A percentile compares a stretch with the other conserved stretches of the same genome.
Evolutionary conservation across 371 early-diverging fungal genomes (phyloP).

Genomic region (Saksenaea vasiformis): DNA sequence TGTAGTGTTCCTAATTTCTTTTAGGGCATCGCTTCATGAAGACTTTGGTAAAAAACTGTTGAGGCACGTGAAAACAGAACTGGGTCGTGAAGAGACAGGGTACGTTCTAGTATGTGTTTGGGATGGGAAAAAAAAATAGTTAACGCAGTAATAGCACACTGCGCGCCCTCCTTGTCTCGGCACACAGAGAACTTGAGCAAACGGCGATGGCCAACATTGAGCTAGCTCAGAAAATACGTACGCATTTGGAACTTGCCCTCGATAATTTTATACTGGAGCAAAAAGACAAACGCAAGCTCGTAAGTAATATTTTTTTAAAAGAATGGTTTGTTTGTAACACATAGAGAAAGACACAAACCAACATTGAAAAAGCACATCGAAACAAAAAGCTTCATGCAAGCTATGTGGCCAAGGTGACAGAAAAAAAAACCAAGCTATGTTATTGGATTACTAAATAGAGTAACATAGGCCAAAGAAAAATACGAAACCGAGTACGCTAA

Average conservation of each 20-base stretch:
- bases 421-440: background rate
- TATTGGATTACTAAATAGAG: background rate
- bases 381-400: slow-evolving; percentile 52
- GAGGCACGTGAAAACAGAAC: slow-evolving; percentile 75
- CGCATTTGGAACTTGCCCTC: slow-evolving; percentile 72
- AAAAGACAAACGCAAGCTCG: slow-evolving; percentile 72
- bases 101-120: slow-evolving; percentile 23
- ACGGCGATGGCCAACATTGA: slow-evolving; percentile 78
- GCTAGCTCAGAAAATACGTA: slow-evolving; percentile 76
- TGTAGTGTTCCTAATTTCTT: slow-evolving; percentile 10
- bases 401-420: slow-evolving; percentile 43
- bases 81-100: slow-evolving; percentile 90
- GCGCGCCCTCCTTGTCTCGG: slow-evolving; percentile 64
- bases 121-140: background rate
- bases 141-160: slow-evolving; percentile 52
- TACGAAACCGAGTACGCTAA: slow-evolving; percentile 69
- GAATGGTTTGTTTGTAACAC: background rate
- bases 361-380: slow-evolving; percentile 56
- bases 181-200: slow-evolving; percentile 79
- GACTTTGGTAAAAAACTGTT: slow-evolving; percentile 82
- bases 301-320: slow-evolving; percentile 22
- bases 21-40: slow-evolving; percentile 80
- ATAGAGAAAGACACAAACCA: slow-evolving; percentile 35
- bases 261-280: slow-evolving; percentile 81
- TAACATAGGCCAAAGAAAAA: slow-evolving; percentile 59